A percentile compares a stretch with the other conserved stretches of the same genome.
Evolutionary conservation across 768 basidiomycete species (phyloP).

Genomic region (Suillus occidentalis): DNA sequence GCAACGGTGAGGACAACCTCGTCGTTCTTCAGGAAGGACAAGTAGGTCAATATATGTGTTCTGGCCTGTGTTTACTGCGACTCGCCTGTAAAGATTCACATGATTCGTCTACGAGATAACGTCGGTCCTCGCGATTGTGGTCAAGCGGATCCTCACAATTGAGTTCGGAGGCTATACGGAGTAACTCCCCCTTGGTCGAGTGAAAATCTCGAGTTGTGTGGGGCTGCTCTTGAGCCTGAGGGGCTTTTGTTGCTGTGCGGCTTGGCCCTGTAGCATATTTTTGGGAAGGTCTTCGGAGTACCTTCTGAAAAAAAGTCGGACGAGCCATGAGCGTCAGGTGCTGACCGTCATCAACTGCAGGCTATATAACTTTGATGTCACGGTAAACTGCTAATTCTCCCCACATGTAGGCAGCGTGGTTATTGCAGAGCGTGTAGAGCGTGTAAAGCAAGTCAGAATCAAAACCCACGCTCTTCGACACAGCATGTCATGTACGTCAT

Average conservation of each 20-base stretch:
- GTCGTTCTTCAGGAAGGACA: conserved; percentile 3
- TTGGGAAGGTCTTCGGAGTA: conserved; percentile 66
- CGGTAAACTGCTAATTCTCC: neutral
- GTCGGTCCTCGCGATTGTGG: neutral
- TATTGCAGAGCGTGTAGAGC: neutral
- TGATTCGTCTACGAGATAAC: conserved; percentile 11
- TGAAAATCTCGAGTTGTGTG: conserved; percentile 46
- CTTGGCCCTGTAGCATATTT: conserved; percentile 40
- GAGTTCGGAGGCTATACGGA: conserved; percentile 41
- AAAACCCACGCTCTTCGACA: conserved; percentile 2
- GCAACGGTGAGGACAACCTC: neutral
- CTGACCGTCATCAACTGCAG: neutral
- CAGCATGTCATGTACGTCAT: conserved; percentile 6
- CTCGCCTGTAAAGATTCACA: conserved; percentile 23
- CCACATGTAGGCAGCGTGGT: neutral
- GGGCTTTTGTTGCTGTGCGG: neutral
- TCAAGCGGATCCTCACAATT: conserved; percentile 3
- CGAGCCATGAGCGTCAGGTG: conserved; percentile 41
- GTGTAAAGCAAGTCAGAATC: conserved; percentile 12
- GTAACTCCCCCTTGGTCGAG: conserved; percentile 50
- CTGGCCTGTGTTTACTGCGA: neutral
- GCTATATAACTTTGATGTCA: conserved; percentile 1
- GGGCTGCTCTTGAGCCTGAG: conserved; percentile 2
- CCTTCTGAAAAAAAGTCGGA: conserved; percentile 57
- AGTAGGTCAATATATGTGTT: conserved; percentile 8